Evolutionary conservation across 441 rosid genomes (phyloP).

Genomic region (Biscutella laevigata): DNA sequence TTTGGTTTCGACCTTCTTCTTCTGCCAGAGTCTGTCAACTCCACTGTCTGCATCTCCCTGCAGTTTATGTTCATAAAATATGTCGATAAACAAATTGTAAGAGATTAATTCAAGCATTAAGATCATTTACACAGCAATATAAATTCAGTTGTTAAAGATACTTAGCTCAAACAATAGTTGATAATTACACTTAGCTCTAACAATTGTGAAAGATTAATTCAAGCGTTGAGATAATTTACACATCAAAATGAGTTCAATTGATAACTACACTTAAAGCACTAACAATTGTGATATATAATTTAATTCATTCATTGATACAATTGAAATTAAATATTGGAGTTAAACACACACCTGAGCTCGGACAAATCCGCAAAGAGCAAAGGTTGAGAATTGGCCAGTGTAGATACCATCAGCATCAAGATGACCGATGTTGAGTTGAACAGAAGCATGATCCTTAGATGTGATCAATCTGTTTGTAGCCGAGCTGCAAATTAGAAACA

Average conservation of each 20-base stretch:
- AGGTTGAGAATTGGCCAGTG: conserved; percentile 64
- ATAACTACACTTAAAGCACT: too few relatives aligned
- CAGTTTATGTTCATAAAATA: background rate
- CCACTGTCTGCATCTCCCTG: conserved; percentile 93
- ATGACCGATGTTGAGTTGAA: conserved; percentile 83
- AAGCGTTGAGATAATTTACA: too few relatives aligned
- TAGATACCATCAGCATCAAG: conserved; percentile 65
- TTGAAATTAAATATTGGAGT: background rate
- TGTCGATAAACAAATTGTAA: background rate
- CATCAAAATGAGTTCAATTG: too few relatives aligned
- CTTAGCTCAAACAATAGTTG: too few relatives aligned
- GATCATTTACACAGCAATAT: background rate
- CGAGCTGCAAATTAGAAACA: conserved; percentile 38
- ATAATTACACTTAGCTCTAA: too few relatives aligned
- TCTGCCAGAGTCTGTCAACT: conserved; percentile 80
- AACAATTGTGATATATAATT: too few relatives aligned
- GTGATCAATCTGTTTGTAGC: conserved; percentile 89
- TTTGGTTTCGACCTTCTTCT: conserved; percentile 61
- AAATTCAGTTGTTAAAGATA: too few relatives aligned
- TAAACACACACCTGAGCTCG: conserved; percentile 58
- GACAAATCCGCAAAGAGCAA: conserved; percentile 75
- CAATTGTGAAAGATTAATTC: too few relatives aligned
- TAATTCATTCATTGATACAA: too few relatives aligned
- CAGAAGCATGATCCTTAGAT: conserved; percentile 87
- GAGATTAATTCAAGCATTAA: background rate